Base-by-base conservation (phyloP, 2,329 filamentous ascomycete species). In the Talaromyces funiculosus region DNA sequence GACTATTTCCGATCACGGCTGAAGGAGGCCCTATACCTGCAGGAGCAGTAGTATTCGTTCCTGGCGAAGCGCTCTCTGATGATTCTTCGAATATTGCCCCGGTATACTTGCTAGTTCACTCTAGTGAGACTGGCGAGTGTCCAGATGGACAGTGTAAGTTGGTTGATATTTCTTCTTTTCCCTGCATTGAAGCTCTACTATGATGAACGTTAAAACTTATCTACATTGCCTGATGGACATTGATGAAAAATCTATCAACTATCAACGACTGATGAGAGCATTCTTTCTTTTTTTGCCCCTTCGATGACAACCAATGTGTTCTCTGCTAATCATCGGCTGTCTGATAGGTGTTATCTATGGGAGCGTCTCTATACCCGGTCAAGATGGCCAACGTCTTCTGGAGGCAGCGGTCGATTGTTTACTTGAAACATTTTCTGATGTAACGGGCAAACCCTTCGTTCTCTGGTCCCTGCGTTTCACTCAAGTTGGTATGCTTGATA, bases 161-260 rank as follows among this genome's bases (percentile, higher is more conserved):
- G 22, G 26, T 12, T 47, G 45, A 24, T 14, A 29, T 63, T 24
- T 60, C 43, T 64, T 43, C 61, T 63, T 40, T 37, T 63, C 16
- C 12, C 47, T 55, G 63, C 8, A 29, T 60, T 40, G 55, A 59
- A 55, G 67, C 69, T 69, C 73, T 81, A 83, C 81, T 72, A 89
- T 92, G 93, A 97, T 97, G 92, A 96, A 82, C 67, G 77, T 77
- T 78, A 84, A 95, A 94, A 92, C 92, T 97, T 97, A 97, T 97
- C 93, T 97, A 97, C 93, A 97, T 97, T 97, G 92, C 90, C 93
- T 92, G 93, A 74, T 96, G 51, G 89, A 79, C 83, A 83, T 88
- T 96, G 92, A 95, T 86, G 92, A 94, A 83, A 83, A 82, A 18
- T 49, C 74, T 64, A 81, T 81, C 84, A 60, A 93, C 87, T 90